phyloP scores from a whole-genome alignment of 768 basidiomycete species.

The Suillus decipiens region DNA sequence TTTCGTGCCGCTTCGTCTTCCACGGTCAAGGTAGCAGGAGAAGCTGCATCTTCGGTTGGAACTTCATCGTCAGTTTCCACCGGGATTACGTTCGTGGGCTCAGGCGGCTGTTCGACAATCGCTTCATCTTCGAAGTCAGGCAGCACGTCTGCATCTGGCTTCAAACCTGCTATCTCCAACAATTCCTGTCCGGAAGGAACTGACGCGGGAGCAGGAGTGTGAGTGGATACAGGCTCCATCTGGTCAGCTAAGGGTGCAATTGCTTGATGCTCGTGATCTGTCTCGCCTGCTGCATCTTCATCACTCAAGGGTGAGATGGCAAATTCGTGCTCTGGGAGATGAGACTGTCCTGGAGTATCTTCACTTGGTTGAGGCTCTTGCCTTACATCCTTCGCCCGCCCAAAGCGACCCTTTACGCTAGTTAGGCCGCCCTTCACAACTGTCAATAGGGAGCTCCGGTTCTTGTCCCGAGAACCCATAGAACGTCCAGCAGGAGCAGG shows the following conservation, averaged over 20 bases:
- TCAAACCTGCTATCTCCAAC: conserved; percentile 51
- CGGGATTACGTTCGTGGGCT: neutral
- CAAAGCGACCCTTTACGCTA: conserved; percentile 49
- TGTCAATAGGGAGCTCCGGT: conserved; percentile 55
- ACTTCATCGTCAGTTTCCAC: conserved; percentile 16
- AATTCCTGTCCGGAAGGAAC: conserved; percentile 47
- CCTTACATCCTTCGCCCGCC: conserved; percentile 14
- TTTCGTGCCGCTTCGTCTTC: conserved; percentile 27
- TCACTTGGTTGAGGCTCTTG: conserved; percentile 26
- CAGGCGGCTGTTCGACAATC: conserved; percentile 16
- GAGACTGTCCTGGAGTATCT: conserved; percentile 7
- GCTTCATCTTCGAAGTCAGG: conserved; percentile 60
- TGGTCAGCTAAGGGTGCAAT: conserved; percentile 8
- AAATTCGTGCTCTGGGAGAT: conserved; percentile 13
- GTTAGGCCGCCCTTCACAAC: conserved; percentile 52
- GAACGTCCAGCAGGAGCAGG: conserved; percentile 58
- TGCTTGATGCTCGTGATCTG: conserved; percentile 11
- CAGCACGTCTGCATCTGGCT: conserved; percentile 42
- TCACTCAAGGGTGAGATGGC: conserved; percentile 22
- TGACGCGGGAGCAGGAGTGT: neutral
- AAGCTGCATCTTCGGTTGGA: conserved; percentile 12
- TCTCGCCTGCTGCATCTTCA: conserved; percentile 16
- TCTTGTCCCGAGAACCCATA: conserved; percentile 39
- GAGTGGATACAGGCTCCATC: neutral
- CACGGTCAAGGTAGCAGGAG: conserved; percentile 10